Conservation (phyloP, 192 early-diverging fungal genomes). For the Funneliformis geosporum region DNA sequence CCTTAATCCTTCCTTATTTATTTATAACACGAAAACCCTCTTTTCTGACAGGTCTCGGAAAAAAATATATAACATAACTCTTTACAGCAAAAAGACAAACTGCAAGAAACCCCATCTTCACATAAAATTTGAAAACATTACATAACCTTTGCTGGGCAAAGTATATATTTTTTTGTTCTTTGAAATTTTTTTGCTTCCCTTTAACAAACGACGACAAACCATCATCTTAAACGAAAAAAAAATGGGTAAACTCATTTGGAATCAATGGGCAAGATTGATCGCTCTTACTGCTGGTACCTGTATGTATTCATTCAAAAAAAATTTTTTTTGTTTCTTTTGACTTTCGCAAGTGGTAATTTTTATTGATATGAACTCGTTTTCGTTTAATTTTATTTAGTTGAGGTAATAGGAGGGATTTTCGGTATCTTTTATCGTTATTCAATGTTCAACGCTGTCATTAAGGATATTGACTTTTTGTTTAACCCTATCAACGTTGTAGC, state of each 20-base stretch:
- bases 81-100: no score
- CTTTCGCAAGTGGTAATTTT: neutral
- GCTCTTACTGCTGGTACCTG: conserved; percentile 26
- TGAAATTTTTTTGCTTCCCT: neutral
- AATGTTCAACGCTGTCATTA: neutral
- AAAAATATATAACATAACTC: no score
- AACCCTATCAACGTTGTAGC: conserved; percentile 8
- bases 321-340: neutral
- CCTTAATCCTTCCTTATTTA: no score
- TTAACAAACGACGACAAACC: neutral
- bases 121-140: no score
- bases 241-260: conserved; percentile 32
- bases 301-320: conserved; percentile 16
- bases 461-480: neutral
- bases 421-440: neutral
- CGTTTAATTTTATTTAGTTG: neutral
- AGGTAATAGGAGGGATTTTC: neutral
- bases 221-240: no score
- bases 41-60: no score
- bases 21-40: no score
- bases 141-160: no score
- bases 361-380: neutral
- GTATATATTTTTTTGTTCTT: no score
- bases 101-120: no score
- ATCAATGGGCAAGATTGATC: conserved; percentile 28